Evolutionary conservation across 257 asterid species (phyloP).

Genomic region (Gentiana straminea): DNA sequence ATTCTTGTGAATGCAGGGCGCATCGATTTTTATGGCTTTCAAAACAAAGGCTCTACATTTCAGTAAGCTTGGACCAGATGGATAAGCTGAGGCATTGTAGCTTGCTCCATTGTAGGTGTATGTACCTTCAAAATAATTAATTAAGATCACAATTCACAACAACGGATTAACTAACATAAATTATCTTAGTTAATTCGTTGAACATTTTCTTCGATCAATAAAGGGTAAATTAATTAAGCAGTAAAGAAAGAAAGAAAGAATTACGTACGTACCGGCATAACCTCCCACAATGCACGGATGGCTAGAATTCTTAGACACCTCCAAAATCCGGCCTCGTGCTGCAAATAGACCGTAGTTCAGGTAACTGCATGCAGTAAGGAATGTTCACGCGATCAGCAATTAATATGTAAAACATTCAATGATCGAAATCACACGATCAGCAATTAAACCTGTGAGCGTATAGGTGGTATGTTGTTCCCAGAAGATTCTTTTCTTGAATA

Average conservation of each 20-base stretch:
- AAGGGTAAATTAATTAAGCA: too few relatives aligned
- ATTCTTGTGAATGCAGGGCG: conserved; percentile 8
- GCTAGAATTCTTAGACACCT: conserved; percentile 17
- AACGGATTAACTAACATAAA: too few relatives aligned
- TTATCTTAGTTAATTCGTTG: not conserved
- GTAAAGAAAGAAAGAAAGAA: not conserved
- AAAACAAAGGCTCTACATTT: conserved; percentile 6
- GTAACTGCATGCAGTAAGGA: conserved; percentile 32
- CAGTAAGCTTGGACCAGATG: conserved; percentile 11
- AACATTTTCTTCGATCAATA: not conserved
- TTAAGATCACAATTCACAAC: not conserved
- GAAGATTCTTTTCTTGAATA: conserved; percentile 12
- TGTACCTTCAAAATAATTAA: conserved; percentile 5
- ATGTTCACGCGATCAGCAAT: too few relatives aligned
- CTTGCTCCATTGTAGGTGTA: conserved; percentile 13
- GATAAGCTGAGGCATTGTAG: conserved; percentile 11
- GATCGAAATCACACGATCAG: too few relatives aligned
- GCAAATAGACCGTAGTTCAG: conserved; percentile 39
- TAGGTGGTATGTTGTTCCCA: conserved; percentile 28
- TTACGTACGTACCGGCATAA: conserved; percentile 18
- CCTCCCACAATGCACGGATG: conserved; percentile 44
- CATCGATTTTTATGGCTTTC: conserved; percentile 8
- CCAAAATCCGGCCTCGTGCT: conserved; percentile 33
- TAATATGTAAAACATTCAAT: too few relatives aligned
- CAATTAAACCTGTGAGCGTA: conserved; percentile 45